A percentile compares a stretch with the other conserved stretches of the same genome.
These are phyloP conservation scores for Boletus edulis DNA, from an alignment of 768 basidiomycete genomes.

Conservation along the genomic window DNA sequence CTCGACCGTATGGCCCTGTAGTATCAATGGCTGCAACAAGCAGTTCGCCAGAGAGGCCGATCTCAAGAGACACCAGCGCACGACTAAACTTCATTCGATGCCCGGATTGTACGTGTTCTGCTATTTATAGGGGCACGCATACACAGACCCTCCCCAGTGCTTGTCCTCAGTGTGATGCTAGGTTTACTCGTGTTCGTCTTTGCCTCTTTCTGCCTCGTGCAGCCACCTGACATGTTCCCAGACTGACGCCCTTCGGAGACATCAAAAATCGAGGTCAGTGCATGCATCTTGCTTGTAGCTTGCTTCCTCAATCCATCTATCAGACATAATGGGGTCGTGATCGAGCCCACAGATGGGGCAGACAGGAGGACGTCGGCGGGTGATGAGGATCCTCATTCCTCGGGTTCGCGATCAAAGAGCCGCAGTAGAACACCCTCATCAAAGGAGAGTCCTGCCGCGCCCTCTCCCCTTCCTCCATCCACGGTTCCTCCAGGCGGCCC, in stretches of 20 bases:
- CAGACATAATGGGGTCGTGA: slow-evolving; percentile 65
- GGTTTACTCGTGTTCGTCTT: slow-evolving; percentile 68
- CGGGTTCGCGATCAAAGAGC: slow-evolving; percentile 47
- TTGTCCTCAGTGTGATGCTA: slow-evolving; percentile 79
- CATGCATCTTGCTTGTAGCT: slow-evolving; percentile 1
- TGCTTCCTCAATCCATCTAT: slow-evolving; percentile 1
- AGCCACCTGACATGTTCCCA: slow-evolving; percentile 29
- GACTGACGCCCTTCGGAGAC: slow-evolving; percentile 80
- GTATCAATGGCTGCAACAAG: slow-evolving; percentile 78
- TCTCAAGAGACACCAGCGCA: slow-evolving; percentile 77
- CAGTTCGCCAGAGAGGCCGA: slow-evolving; percentile 82
- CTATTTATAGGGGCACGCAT: slow-evolving; percentile 15
- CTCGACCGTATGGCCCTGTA: slow-evolving; percentile 72
- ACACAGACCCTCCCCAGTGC: slow-evolving; percentile 40
- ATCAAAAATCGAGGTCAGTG: slow-evolving; percentile 73
- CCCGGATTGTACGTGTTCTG: slow-evolving; percentile 60
- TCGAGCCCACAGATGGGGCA: slow-evolving; percentile 43
- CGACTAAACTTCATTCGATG: slow-evolving; percentile 72
- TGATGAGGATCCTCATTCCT: slow-evolving; percentile 32
- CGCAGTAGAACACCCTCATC: slow-evolving; percentile 46
- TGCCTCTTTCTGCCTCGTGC: slow-evolving; percentile 11
- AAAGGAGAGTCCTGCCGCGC: slow-evolving; percentile 39
- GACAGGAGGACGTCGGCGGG: slow-evolving; percentile 19
- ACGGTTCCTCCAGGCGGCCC: slow-evolving; percentile 32
- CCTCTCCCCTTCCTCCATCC: slow-evolving; percentile 35